A percentile compares a stretch with the other conserved stretches of the same genome.
Conservation (phyloP, 2,329 filamentous ascomycete genomes). For the Aspergillaceae sp. region DNA sequence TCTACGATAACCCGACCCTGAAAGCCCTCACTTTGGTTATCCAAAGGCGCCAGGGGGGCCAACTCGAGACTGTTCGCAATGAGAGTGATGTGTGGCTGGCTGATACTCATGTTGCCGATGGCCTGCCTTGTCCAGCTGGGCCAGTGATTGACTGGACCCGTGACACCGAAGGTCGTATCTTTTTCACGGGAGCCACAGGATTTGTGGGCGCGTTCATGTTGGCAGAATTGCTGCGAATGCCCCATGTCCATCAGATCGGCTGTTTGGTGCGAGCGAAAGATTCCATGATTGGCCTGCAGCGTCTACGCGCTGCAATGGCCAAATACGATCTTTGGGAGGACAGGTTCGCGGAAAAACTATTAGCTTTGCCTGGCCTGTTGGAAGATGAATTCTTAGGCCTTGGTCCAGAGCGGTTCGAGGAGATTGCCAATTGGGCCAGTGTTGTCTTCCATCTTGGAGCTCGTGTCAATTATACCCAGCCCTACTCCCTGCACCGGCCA, state of each 20-base stretch:
- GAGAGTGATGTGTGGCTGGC: constrained; percentile 4
- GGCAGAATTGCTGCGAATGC: constrained; percentile 55
- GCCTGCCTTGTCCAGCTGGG: constrained; percentile 1
- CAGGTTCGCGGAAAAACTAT: constrained; percentile 5
- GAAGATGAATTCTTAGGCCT: constrained; percentile 53
- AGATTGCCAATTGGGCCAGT: constrained; percentile 54
- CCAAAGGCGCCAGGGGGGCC: no score
- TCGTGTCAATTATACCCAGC: constrained; percentile 62
- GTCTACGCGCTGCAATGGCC: constrained; percentile 3
- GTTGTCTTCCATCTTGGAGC: constrained; percentile 71
- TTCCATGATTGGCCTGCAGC: constrained; percentile 10
- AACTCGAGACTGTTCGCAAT: no score
- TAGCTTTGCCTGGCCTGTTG: constrained; percentile 50
- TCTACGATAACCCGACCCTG: constrained; percentile 14
- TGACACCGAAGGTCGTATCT: constrained; percentile 39
- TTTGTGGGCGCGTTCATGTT: constrained; percentile 73
- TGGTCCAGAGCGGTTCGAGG: constrained; percentile 5
- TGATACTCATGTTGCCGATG: constrained; percentile 11
- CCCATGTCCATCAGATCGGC: constrained; percentile 50
- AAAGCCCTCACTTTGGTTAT: no score
- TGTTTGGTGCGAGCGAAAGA: constrained; percentile 63
- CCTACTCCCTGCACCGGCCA: constrained; percentile 58
- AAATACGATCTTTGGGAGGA: constrained; percentile 9
- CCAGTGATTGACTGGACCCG: constrained; percentile 9
- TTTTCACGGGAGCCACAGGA: constrained; percentile 75